A percentile compares a stretch with the other conserved stretches of the same genome.
Evolutionary conservation across 2,329 filamentous ascomycete species (phyloP).

Genomic region (Shiraia bambusicola): DNA sequence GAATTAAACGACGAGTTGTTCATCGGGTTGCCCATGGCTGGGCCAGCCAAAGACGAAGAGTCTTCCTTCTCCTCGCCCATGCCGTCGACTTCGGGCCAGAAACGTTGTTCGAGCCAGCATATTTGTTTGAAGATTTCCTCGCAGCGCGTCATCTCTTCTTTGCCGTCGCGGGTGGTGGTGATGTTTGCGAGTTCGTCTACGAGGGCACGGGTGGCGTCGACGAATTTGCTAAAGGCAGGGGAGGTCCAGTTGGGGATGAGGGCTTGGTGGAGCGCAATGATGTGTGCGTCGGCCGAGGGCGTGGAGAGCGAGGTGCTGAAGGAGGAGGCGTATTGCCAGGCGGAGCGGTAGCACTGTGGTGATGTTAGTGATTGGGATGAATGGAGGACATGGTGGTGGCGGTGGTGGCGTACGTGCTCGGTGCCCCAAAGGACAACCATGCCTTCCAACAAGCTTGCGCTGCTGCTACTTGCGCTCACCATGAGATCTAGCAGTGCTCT

Average conservation of each 20-base stretch:
- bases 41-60: conserved; percentile 17
- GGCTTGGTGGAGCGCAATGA: conserved; percentile 52
- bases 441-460: conserved; percentile 62
- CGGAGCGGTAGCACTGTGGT: conserved; percentile 48
- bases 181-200: conserved; percentile 54
- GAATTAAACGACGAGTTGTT: conserved; percentile 22
- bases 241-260: conserved; percentile 56
- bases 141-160: conserved; percentile 51
- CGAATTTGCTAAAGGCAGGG: conserved; percentile 52
- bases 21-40: conserved; percentile 20
- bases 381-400: neutral
- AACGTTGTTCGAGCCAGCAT: conserved; percentile 51
- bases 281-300: conserved; percentile 46
- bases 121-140: conserved; percentile 52
- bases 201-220: conserved; percentile 51
- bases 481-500: conserved; percentile 61
- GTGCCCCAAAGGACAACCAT: conserved; percentile 77
- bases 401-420: conserved; percentile 54
- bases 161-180: conserved; percentile 50
- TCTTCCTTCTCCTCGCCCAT: conserved; percentile 51
- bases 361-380: conserved; percentile 7
- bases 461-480: conserved; percentile 56
- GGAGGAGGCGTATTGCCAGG: conserved; percentile 52
- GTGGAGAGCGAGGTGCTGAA: conserved; percentile 45
- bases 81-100: conserved; percentile 53